Percentiles rank a stretch among this genome's conserved stretches.
phyloP scores from a whole-genome alignment of 2,329 filamentous ascomycete species.

The Gyromitra esculenta region DNA sequence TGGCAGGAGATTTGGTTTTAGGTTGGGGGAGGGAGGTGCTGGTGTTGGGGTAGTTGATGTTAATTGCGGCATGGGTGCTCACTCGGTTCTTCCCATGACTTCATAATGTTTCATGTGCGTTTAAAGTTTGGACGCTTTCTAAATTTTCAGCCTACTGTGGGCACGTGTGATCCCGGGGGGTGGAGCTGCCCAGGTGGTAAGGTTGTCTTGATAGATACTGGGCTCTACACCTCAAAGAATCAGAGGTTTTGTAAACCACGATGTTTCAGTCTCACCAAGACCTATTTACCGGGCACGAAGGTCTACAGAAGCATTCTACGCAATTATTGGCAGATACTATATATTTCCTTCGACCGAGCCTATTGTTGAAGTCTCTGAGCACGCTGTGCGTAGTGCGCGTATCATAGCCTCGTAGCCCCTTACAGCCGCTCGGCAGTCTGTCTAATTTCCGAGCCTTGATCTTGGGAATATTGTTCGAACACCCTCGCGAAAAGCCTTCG shows the following conservation, averaged over 20 bases:
- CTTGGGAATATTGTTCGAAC: background rate
- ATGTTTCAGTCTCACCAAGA: too few relatives aligned
- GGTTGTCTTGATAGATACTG: background rate
- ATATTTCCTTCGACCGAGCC: background rate
- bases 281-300: too few relatives aligned
- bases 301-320: too few relatives aligned
- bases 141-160: background rate
- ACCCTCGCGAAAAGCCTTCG: background rate
- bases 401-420: background rate
- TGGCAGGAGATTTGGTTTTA: background rate
- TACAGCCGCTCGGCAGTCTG: background rate
- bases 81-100: constrained; percentile 5
- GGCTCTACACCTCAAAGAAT: too few relatives aligned
- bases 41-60: background rate
- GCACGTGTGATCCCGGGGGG: too few relatives aligned
- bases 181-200: too few relatives aligned
- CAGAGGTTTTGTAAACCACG: too few relatives aligned
- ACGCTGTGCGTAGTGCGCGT: background rate
- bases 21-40: background rate
- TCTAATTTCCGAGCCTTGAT: background rate
- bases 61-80: constrained; percentile 8
- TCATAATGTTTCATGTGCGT: background rate
- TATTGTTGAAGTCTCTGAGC: background rate
- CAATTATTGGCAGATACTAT: background rate
- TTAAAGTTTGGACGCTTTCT: background rate